A percentile compares a stretch with the other conserved stretches of the same genome.
phyloP scores from a whole-genome alignment of 2,329 filamentous ascomycete species.

The Diaporthe ilicicola region DNA sequence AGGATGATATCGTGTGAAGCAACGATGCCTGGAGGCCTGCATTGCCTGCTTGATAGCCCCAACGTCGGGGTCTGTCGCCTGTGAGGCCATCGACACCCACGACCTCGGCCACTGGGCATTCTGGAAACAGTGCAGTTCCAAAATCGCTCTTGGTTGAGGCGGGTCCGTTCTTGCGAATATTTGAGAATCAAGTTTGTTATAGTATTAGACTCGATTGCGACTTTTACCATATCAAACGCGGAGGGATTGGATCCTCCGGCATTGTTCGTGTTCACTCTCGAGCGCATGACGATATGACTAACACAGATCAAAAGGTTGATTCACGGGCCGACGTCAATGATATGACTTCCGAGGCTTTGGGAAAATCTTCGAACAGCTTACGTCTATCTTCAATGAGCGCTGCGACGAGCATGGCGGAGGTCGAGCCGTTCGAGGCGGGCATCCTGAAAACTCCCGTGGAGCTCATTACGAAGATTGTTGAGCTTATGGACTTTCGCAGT shows the following conservation, averaged over 20 bases:
- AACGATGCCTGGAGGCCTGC: conserved; percentile 27
- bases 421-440: conserved; percentile 3
- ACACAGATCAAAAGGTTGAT: not conserved
- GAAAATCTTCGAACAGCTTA: not conserved
- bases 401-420: not conserved
- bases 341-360: not conserved
- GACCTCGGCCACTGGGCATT: conserved; percentile 39
- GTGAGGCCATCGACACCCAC: conserved; percentile 39
- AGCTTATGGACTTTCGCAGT: conserved; percentile 51
- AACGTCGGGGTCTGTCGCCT: conserved; percentile 54
- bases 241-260: too few species aligned
- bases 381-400: not conserved
- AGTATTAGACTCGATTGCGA: too few species aligned
- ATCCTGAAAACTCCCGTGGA: conserved; percentile 53
- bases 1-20: conserved; percentile 2
- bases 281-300: not conserved
- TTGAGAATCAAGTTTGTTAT: not conserved
- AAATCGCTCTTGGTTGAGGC: not conserved
- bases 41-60: conserved; percentile 52
- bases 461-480: conserved; percentile 57
- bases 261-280: not conserved
- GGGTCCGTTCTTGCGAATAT: not conserved
- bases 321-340: not conserved
- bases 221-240: not conserved
- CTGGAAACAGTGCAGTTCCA: conserved; percentile 14